phyloP scores from a whole-genome alignment of 2,329 filamentous ascomycete species.

The Talaromyces sp. region DNA sequence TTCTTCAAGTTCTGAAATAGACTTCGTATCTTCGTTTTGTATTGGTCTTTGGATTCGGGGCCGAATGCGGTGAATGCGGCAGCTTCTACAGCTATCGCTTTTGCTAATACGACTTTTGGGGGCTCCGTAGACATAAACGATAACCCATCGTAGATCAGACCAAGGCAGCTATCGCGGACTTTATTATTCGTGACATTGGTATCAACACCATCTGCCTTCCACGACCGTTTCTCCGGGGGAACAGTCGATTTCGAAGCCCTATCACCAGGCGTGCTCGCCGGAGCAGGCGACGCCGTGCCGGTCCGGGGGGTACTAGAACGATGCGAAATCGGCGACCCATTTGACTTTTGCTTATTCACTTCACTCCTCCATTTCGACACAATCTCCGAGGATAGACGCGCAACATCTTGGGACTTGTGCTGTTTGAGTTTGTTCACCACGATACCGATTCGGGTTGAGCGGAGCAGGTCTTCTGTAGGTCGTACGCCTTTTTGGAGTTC shows the following conservation, averaged over 20 bases:
- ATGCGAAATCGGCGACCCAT: constrained; percentile 34
- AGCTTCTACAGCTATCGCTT: constrained; percentile 67
- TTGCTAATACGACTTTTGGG: constrained; percentile 61
- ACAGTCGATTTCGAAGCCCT: constrained; percentile 51
- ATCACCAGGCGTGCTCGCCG: constrained; percentile 41
- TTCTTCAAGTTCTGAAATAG: constrained; percentile 94
- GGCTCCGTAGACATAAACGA: constrained; percentile 59
- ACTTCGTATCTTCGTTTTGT: constrained; percentile 84
- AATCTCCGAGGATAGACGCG: constrained; percentile 70
- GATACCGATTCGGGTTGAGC: constrained; percentile 86
- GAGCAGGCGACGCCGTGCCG: constrained; percentile 49
- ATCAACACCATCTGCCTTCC: constrained; percentile 75
- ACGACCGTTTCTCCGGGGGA: constrained; percentile 70
- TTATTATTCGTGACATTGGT: constrained; percentile 67
- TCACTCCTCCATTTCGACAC: constrained; percentile 61
- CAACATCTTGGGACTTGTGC: constrained; percentile 69
- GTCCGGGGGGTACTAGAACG: constrained; percentile 43
- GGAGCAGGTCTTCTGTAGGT: constrained; percentile 83
- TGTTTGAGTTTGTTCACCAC: constrained; percentile 79
- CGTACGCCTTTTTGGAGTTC: constrained; percentile 73
- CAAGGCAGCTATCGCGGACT: constrained; percentile 77
- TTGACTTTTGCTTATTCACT: constrained; percentile 43
- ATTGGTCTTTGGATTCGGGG: constrained; percentile 64
- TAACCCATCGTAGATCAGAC: constrained; percentile 89
- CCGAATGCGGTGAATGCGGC: constrained; percentile 68